Conservation (phyloP, 2,329 filamentous ascomycete genomes). For the Intubia oerlemansii region DNA sequence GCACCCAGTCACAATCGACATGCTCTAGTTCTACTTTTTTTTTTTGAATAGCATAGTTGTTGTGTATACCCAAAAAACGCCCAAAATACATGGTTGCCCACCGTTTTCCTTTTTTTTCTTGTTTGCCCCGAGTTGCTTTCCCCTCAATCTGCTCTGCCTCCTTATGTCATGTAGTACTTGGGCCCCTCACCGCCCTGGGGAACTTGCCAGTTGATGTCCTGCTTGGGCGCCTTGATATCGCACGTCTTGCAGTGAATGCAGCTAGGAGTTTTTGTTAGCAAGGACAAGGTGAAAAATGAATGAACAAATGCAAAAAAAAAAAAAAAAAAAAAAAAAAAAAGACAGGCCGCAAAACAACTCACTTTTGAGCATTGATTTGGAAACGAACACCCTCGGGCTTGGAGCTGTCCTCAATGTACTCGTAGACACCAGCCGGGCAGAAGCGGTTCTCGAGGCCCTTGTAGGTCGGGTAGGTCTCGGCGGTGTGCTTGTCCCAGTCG, state of each 20-base stretch:
- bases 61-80: no score
- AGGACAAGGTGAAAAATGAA: no score
- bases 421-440: slow-evolving; percentile 92
- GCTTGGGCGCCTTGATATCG: slow-evolving; percentile 90
- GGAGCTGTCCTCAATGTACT: slow-evolving; percentile 82
- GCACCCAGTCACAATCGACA: no score
- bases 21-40: no score
- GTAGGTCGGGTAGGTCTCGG: slow-evolving; percentile 65
- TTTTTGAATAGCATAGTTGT: no score
- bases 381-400: slow-evolving; percentile 83
- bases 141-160: no score
- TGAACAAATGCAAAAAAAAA: no score
- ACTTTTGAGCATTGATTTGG: slow-evolving; percentile 97
- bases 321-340: no score
- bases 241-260: slow-evolving; percentile 99
- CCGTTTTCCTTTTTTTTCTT: no score
- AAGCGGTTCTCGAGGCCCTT: slow-evolving; percentile 92
- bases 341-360: slow-evolving; percentile 27
- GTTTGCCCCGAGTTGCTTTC: no score
- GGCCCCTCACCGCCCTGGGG: slow-evolving; percentile 74
- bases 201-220: slow-evolving; percentile 95
- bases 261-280: slow-evolving; percentile 24
- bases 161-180: slow-evolving; percentile 47
- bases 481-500: slow-evolving; percentile 83
- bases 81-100: no score